Conservation (phyloP, 2,329 filamentous ascomycete species). For the Hypomyces rosellus region DNA sequence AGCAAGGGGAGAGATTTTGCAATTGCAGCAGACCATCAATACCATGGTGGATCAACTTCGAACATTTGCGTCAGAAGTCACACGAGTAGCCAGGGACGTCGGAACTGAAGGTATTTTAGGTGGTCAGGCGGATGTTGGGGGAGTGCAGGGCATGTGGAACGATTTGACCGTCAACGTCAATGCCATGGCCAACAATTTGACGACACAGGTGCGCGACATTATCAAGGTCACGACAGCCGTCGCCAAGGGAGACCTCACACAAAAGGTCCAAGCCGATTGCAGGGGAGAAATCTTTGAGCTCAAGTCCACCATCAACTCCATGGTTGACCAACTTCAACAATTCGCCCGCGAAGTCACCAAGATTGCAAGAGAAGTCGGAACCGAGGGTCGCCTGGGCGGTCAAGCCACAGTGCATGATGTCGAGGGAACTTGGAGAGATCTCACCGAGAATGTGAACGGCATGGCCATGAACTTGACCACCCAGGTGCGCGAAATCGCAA, state of each 20-base stretch:
- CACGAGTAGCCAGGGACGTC: conserved; percentile 74
- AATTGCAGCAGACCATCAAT: conserved; percentile 80
- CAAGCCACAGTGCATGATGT: conserved; percentile 96
- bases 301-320: conserved; percentile 98
- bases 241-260: conserved; percentile 82
- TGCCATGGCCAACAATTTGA: conserved; percentile 82
- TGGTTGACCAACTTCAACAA: conserved; percentile 96
- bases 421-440: conserved; percentile 92
- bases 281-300: conserved; percentile 89
- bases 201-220: conserved; percentile 89
- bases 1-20: conserved; percentile 73
- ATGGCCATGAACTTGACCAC: conserved; percentile 99
- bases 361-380: conserved; percentile 92
- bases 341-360: conserved; percentile 97
- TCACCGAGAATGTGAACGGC: conserved; percentile 93
- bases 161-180: conserved; percentile 81
- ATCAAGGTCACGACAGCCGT: conserved; percentile 71
- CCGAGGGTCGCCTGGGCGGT: conserved; percentile 86
- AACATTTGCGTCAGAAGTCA: conserved; percentile 79
- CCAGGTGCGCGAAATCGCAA: conserved; percentile 94
- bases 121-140: conserved; percentile 75
- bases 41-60: conserved; percentile 84
- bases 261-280: conserved; percentile 91
- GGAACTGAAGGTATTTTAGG: conserved; percentile 78
- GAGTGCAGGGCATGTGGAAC: conserved; percentile 84